A percentile compares a stretch with the other conserved stretches of the same genome.
phyloP scores from a whole-genome alignment of 2,329 filamentous ascomycete genomes.

The Aspergillus viridinutans region DNA sequence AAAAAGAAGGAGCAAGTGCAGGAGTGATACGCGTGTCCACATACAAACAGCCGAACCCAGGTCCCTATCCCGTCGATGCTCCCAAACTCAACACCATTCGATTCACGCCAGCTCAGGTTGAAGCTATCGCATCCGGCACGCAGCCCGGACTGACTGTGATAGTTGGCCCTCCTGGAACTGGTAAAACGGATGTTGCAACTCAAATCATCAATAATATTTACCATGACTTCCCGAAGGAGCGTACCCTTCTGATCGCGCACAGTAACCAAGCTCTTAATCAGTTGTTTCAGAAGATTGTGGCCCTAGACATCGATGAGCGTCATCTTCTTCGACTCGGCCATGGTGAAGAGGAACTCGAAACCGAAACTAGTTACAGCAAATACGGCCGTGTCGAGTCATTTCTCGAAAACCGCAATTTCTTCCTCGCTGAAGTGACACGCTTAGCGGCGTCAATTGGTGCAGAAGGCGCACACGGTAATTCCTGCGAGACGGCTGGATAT shows the following conservation, averaged over 20 bases:
- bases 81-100: conserved; percentile 78
- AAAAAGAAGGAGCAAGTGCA: conserved; percentile 59
- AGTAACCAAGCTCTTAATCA: conserved; percentile 98
- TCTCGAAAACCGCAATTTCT: conserved; percentile 75
- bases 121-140: conserved; percentile 88
- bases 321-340: conserved; percentile 90
- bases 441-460: conserved; percentile 80
- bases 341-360: conserved; percentile 89
- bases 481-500: conserved; percentile 94
- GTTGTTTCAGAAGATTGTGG: conserved; percentile 96
- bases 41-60: conserved; percentile 82
- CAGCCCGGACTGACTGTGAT: conserved; percentile 92
- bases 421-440: conserved; percentile 78
- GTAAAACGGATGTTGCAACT: conserved; percentile 98
- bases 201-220: conserved; percentile 99
- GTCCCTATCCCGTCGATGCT: conserved; percentile 81
- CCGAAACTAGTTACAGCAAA: conserved; percentile 85
- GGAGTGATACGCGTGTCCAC: conserved; percentile 78
- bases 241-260: conserved; percentile 88
- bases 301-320: conserved; percentile 89
- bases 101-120: conserved; percentile 86
- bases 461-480: conserved; percentile 90
- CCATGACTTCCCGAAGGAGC: conserved; percentile 91
- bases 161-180: conserved; percentile 91
- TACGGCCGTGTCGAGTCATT: conserved; percentile 93